These are phyloP conservation scores for Penicillium lividum DNA, from an alignment of 495 filamentous ascomycete species.

Conservation along the genomic window DNA sequence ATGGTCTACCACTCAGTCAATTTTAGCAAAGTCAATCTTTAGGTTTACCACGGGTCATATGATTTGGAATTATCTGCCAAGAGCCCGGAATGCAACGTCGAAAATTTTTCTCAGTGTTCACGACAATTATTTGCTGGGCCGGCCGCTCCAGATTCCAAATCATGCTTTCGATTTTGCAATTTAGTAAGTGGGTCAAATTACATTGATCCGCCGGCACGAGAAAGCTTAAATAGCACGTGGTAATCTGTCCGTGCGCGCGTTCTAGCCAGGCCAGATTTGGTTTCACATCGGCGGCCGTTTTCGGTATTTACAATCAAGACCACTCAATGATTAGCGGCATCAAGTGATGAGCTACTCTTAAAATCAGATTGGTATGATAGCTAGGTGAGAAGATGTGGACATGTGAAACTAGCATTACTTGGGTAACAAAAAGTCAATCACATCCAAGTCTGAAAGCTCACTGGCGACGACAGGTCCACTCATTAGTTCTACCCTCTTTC, in stretches of 20 bases:
- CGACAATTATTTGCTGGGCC: not conserved
- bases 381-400: not conserved
- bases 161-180: not conserved
- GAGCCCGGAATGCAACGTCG: conserved; percentile 1
- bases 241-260: not conserved
- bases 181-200: not conserved
- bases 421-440: not conserved
- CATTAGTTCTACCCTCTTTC: not conserved
- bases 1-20: conserved; percentile 1
- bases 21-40: not conserved
- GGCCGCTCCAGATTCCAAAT: not conserved
- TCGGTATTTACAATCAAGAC: not conserved
- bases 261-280: not conserved
- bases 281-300: not conserved
- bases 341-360: not conserved
- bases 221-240: not conserved
- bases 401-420: not conserved
- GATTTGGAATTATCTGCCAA: conserved; percentile 1
- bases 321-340: not conserved
- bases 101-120: not conserved
- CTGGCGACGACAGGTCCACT: not conserved
- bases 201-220: not conserved
- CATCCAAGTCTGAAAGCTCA: not conserved
- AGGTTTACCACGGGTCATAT: conserved; percentile 1
- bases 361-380: not conserved